These are phyloP conservation scores for Nasturtium officinale DNA, from an alignment of 345 rosid genomes.

Conservation along the genomic window DNA sequence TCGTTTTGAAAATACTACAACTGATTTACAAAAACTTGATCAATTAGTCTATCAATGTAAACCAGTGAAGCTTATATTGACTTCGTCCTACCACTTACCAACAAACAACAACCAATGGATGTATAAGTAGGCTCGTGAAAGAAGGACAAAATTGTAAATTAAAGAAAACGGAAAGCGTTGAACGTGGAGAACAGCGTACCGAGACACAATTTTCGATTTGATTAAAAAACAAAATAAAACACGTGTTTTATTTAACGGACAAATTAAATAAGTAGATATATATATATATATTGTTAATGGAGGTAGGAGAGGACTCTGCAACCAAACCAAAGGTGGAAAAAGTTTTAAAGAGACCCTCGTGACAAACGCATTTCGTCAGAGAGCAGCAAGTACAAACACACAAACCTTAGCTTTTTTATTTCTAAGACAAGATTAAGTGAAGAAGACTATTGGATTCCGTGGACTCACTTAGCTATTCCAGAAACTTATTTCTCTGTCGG, in stretches of 20 bases:
- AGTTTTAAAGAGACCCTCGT: constrained; percentile 28
- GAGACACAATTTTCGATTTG: constrained; percentile 25
- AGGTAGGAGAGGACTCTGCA: constrained; percentile 22
- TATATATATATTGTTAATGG: background rate
- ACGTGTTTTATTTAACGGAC: constrained; percentile 33
- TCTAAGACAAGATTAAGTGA: background rate
- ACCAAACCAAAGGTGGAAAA: constrained; percentile 14
- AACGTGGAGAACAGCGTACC: constrained; percentile 43
- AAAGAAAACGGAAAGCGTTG: constrained; percentile 25
- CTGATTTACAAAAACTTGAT: background rate
- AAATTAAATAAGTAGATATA: background rate
- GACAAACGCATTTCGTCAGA: constrained; percentile 38
- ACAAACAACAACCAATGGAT: constrained; percentile 1
- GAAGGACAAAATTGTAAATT: constrained; percentile 22
- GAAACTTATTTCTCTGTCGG: constrained; percentile 2
- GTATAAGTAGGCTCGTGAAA: background rate
- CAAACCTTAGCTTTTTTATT: background rate
- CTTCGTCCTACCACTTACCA: background rate
- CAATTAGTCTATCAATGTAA: background rate
- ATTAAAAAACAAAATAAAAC: constrained; percentile 10
- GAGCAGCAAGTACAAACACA: background rate
- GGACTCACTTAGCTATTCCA: background rate
- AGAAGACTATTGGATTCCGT: constrained; percentile 4
- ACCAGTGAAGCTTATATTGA: background rate
- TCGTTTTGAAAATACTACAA: background rate